Conservation (phyloP, 768 basidiomycete genomes). For the Paxillus rubicundulus region DNA sequence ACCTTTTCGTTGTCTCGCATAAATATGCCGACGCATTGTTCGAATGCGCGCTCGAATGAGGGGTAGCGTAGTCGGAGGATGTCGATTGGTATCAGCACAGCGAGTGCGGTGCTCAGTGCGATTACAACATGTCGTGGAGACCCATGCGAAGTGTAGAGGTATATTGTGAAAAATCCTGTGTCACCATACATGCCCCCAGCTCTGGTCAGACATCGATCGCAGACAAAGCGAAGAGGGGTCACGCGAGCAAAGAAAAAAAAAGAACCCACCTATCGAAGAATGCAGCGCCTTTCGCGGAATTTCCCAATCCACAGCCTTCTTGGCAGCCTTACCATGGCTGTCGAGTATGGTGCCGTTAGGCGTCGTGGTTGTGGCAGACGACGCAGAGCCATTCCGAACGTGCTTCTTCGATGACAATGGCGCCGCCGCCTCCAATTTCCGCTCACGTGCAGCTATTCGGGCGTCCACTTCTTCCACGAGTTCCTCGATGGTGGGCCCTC, state of each 20-base stretch:
- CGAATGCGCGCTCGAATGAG: conserved; percentile 66
- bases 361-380: conserved; percentile 5
- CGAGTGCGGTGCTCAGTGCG: conserved; percentile 62
- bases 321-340: conserved; percentile 25
- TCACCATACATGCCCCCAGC: conserved; percentile 9
- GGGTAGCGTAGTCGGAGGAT: conserved; percentile 66
- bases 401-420: conserved; percentile 9
- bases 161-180: conserved; percentile 62
- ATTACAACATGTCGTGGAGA: conserved; percentile 53
- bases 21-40: conserved; percentile 69
- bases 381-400: conserved; percentile 2
- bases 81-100: conserved; percentile 71
- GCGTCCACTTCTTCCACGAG: conserved; percentile 22
- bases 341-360: conserved; percentile 2
- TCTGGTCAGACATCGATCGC: background rate
- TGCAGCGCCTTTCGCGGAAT: conserved; percentile 87
- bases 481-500: conserved; percentile 23
- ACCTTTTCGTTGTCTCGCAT: conserved; percentile 91
- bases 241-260: conserved; percentile 15
- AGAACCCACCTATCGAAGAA: conserved; percentile 76
- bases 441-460: conserved; percentile 17
- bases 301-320: conserved; percentile 68
- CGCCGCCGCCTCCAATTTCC: conserved; percentile 5
- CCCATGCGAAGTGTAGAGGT: conserved; percentile 51
- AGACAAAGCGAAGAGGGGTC: background rate